A percentile compares a stretch with the other conserved stretches of the same genome.
Conservation (phyloP, 345 rosid genomes). For the Hibiscus trionum region DNA sequence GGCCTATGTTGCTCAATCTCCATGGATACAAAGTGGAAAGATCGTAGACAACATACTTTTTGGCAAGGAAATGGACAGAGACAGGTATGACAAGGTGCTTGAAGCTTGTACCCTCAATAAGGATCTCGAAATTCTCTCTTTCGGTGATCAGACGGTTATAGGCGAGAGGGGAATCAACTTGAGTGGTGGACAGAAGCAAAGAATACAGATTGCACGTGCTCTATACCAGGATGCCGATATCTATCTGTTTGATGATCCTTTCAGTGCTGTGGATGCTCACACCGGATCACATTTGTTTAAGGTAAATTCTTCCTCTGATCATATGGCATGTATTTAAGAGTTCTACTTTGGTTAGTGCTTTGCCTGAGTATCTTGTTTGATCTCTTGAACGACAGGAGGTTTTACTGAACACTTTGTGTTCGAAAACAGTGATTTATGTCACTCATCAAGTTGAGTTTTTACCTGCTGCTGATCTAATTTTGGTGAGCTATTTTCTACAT, state of each 20-base stretch:
- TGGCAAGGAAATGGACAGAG: constrained; percentile 43
- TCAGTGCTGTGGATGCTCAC: constrained; percentile 42
- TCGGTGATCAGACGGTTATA: constrained; percentile 39
- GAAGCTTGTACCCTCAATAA: constrained; percentile 49
- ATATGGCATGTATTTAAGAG: not conserved
- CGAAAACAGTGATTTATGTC: constrained; percentile 54
- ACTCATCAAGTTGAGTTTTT: constrained; percentile 63
- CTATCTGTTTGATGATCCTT: constrained; percentile 40
- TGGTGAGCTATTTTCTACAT: constrained; percentile 31
- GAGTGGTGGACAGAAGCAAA: constrained; percentile 41
- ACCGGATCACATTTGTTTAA: constrained; percentile 52
- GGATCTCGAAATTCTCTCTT: constrained; percentile 42
- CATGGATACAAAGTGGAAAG: constrained; percentile 83
- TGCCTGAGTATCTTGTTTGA: not conserved
- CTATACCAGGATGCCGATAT: constrained; percentile 37
- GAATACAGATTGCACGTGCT: constrained; percentile 38
- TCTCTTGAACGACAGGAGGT: constrained; percentile 38
- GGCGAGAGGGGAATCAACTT: constrained; percentile 45
- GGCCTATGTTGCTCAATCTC: constrained; percentile 67
- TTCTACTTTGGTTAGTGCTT: not conserved
- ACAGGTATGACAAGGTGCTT: constrained; percentile 40
- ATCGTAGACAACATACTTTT: constrained; percentile 53
- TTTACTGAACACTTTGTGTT: constrained; percentile 36
- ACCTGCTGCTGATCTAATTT: constrained; percentile 56
- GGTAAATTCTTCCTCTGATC: constrained; percentile 18